Evolutionary conservation across 768 basidiomycete genomes (phyloP).

Genomic region (Russula lepida): DNA sequence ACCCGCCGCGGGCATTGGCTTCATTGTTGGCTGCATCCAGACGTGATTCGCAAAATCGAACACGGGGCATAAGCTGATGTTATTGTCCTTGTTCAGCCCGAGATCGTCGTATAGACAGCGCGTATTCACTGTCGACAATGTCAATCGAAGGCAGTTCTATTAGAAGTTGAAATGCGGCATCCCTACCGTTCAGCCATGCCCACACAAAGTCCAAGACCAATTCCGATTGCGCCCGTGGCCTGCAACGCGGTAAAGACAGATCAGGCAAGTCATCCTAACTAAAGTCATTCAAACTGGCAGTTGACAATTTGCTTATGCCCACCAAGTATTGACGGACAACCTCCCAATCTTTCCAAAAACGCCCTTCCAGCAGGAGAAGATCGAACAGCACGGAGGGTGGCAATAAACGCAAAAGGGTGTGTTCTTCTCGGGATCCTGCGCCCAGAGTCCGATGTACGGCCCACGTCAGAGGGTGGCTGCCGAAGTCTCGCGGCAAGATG

Average conservation of each 20-base stretch:
- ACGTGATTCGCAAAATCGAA: conserved; percentile 88
- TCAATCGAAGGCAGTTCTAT: conserved; percentile 1
- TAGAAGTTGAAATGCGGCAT: conserved; percentile 5
- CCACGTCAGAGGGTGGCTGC: conserved; percentile 80
- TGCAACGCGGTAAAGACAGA: background rate
- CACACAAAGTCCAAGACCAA: conserved; percentile 53
- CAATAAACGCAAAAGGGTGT: conserved; percentile 34
- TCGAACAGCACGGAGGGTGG: conserved; percentile 40
- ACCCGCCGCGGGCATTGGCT: conserved; percentile 26
- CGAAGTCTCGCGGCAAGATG: conserved; percentile 64
- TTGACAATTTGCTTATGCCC: conserved; percentile 21
- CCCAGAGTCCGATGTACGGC: conserved; percentile 28
- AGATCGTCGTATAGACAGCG: conserved; percentile 74
- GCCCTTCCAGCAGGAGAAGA: conserved; percentile 35
- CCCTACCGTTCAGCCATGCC: conserved; percentile 86
- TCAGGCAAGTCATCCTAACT: conserved; percentile 7
- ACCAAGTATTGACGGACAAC: conserved; percentile 47
- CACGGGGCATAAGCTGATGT: conserved; percentile 81
- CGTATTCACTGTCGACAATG: conserved; percentile 67
- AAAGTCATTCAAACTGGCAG: background rate
- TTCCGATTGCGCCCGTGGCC: conserved; percentile 1
- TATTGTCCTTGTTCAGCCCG: conserved; percentile 49
- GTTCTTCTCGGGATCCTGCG: conserved; percentile 20
- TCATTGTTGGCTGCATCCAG: conserved; percentile 34
- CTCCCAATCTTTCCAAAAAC: conserved; percentile 55